These are phyloP conservation scores for Peronospora belbahrii DNA, from an alignment of 352 stramenopile genomes.

Conservation along the genomic window DNA sequence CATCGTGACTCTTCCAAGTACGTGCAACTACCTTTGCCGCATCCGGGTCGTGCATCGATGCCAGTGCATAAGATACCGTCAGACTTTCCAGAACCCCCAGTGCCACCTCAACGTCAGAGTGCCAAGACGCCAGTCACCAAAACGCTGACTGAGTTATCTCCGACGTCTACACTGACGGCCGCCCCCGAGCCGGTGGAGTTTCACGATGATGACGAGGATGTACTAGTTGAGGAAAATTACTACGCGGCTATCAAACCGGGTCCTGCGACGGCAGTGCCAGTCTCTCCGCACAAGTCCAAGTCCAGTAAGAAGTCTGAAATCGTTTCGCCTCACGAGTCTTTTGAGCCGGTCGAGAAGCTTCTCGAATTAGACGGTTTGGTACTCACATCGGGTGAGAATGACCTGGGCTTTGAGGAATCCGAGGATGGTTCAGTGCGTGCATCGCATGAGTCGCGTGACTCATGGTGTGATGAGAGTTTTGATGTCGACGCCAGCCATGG, in stretches of 20 bases:
- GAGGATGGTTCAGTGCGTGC: slow-evolving; percentile 24
- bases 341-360: slow-evolving; percentile 25
- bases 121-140: slow-evolving; percentile 22
- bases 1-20: slow-evolving; percentile 26
- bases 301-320: too few relatives aligned
- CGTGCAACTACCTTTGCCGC: slow-evolving; percentile 9
- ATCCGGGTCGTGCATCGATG: slow-evolving; percentile 29
- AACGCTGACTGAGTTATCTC: slow-evolving; percentile 10
- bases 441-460: slow-evolving; percentile 27
- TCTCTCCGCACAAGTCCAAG: slow-evolving; percentile 15
- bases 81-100: slow-evolving; percentile 24
- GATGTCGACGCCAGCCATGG: slow-evolving; percentile 20
- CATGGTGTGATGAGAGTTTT: slow-evolving; percentile 33
- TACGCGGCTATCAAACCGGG: neutral
- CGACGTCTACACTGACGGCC: slow-evolving; percentile 3
- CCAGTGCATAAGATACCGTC: slow-evolving; percentile 25
- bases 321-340: slow-evolving; percentile 21
- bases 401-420: slow-evolving; percentile 44
- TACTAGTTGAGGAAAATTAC: slow-evolving; percentile 1
- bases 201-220: slow-evolving; percentile 10
- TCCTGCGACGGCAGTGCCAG: neutral
- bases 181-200: slow-evolving; percentile 11
- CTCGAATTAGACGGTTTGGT: slow-evolving; percentile 30
- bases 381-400: slow-evolving; percentile 35
- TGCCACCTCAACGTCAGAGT: slow-evolving; percentile 25